These are phyloP conservation scores for Tetrapisispora arboricola DNA, from an alignment of 805 yeast genomes.

Conservation along the genomic window DNA sequence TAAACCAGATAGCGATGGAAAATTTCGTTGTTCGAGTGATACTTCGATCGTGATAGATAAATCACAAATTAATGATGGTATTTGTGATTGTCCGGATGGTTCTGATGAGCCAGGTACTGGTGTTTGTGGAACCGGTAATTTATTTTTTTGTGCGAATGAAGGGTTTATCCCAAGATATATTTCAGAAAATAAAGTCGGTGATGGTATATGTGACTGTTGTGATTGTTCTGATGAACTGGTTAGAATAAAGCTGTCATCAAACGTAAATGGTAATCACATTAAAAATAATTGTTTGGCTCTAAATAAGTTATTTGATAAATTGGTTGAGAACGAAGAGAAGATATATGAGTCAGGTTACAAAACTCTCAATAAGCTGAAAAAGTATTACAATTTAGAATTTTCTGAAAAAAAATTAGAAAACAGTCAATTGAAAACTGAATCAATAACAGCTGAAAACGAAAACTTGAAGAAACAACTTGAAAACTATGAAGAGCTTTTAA, in stretches of 20 bases:
- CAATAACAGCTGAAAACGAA: slow-evolving; percentile 7
- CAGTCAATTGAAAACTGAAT: slow-evolving; percentile 3
- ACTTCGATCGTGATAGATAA: slow-evolving; percentile 53
- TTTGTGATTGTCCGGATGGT: slow-evolving; percentile 96
- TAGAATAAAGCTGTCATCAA: not conserved
- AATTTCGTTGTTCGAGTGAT: slow-evolving; percentile 62
- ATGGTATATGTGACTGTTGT: slow-evolving; percentile 95
- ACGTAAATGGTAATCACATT: not conserved
- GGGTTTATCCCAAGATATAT: slow-evolving; percentile 58
- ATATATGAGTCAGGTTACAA: slow-evolving; percentile 42
- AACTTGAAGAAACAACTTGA: slow-evolving; percentile 6
- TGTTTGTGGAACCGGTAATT: slow-evolving; percentile 44
- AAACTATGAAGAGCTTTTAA: slow-evolving; percentile 16
- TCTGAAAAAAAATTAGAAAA: slow-evolving; percentile 10
- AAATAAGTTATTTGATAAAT: slow-evolving; percentile 16
- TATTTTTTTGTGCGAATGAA: slow-evolving; percentile 67
- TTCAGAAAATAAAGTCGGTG: slow-evolving; percentile 62
- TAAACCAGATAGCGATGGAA: slow-evolving; percentile 5
- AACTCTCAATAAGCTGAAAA: slow-evolving; percentile 26
- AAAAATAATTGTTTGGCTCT: slow-evolving; percentile 11
- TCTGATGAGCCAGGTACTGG: slow-evolving; percentile 94
- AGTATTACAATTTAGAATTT: slow-evolving; percentile 11
- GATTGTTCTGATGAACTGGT: slow-evolving; percentile 81
- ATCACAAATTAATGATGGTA: slow-evolving; percentile 71
- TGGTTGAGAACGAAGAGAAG: slow-evolving; percentile 40